phyloP scores from a whole-genome alignment of 768 basidiomycete genomes.

The Artomyces pyxidatus region DNA sequence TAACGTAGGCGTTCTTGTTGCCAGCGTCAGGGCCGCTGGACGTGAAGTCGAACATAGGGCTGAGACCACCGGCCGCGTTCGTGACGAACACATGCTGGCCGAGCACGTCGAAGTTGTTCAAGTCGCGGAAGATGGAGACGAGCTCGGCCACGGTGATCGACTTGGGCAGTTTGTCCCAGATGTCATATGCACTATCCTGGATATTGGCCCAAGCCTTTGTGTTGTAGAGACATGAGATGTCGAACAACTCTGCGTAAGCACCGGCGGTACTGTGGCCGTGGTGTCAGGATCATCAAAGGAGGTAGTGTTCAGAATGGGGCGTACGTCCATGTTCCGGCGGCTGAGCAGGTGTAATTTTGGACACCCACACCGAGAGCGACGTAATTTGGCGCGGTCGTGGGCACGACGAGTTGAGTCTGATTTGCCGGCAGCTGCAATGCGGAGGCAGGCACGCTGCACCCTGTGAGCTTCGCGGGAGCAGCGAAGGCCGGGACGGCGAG shows the following conservation, averaged over 20 bases:
- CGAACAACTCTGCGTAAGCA: conserved; percentile 9
- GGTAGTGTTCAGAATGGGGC: neutral
- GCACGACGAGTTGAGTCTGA: neutral
- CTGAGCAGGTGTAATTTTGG: conserved; percentile 3
- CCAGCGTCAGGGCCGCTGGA: neutral
- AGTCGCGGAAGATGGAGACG: neutral
- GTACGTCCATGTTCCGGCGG: conserved; percentile 1
- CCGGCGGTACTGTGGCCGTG: conserved; percentile 3
- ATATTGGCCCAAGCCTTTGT: neutral
- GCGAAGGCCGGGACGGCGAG: neutral
- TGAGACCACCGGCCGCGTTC: neutral
- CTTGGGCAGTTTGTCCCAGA: neutral
- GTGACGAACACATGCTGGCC: conserved; percentile 11
- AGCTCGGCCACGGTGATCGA: neutral
- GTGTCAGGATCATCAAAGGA: neutral
- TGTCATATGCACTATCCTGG: neutral
- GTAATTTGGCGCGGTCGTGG: neutral
- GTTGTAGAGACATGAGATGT: conserved; percentile 4
- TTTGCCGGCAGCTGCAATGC: neutral
- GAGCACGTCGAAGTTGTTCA: neutral
- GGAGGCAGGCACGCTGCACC: neutral
- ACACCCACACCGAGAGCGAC: conserved; percentile 2
- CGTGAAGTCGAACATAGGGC: conserved; percentile 9
- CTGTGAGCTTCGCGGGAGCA: neutral
- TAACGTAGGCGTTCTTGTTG: conserved; percentile 4